phyloP scores from a whole-genome alignment of 2,329 filamentous ascomycete genomes.

The Epicoccum sorghinum region DNA sequence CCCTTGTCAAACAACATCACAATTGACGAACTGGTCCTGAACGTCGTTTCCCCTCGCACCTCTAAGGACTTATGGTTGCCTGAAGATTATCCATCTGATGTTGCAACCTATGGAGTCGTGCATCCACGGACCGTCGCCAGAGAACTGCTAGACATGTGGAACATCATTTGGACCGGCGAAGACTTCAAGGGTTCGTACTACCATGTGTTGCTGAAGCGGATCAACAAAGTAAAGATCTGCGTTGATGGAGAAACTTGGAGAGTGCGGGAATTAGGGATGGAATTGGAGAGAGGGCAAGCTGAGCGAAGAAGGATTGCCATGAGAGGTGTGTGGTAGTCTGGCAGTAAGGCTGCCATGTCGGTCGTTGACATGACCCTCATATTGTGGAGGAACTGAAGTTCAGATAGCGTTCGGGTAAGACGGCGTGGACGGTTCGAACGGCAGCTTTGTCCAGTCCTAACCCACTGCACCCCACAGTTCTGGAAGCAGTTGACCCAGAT shows the following conservation, averaged over 20 bases:
- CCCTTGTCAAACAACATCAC: slow-evolving; percentile 17
- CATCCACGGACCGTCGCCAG: slow-evolving; percentile 36
- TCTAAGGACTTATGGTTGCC: slow-evolving; percentile 20
- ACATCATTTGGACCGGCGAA: slow-evolving; percentile 40
- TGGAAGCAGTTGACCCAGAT: slow-evolving; percentile 13
- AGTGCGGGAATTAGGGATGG: slow-evolving; percentile 36
- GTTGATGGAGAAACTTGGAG: slow-evolving; percentile 36
- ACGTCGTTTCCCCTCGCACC: slow-evolving; percentile 32
- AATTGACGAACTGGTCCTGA: slow-evolving; percentile 42
- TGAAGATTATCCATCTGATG: slow-evolving; percentile 27
- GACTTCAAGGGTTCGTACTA: slow-evolving; percentile 35
- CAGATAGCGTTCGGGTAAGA: slow-evolving; percentile 14
- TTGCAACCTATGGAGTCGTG: slow-evolving; percentile 27
- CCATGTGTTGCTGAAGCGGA: slow-evolving; percentile 34
- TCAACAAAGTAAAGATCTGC: slow-evolving; percentile 40
- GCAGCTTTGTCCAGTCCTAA: slow-evolving; percentile 7
- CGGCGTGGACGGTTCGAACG: slow-evolving; percentile 8
- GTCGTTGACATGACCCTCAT: neutral
- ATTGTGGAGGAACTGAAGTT: slow-evolving; percentile 1
- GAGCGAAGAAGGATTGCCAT: slow-evolving; percentile 37
- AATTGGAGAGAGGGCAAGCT: slow-evolving; percentile 41
- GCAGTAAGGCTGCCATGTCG: neutral
- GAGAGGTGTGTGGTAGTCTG: slow-evolving; percentile 29
- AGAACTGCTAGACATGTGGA: slow-evolving; percentile 42
- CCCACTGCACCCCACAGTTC: slow-evolving; percentile 16